Evolutionary conservation across 768 basidiomycete genomes (phyloP).

Genomic region (Tylopilus subfusipes): DNA sequence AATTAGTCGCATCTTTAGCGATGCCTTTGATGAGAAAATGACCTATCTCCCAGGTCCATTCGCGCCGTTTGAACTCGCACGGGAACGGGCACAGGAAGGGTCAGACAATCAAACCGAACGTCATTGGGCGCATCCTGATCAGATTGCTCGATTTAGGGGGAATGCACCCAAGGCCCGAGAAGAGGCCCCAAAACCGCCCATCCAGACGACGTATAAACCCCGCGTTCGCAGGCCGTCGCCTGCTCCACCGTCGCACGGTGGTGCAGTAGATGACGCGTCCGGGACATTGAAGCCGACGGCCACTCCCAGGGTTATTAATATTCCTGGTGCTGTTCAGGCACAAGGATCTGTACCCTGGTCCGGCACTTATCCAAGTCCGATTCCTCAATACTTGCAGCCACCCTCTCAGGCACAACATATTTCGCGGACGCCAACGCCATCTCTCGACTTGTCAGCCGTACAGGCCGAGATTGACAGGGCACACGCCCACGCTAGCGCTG

Average conservation of each 20-base stretch:
- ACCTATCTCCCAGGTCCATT: slow-evolving; percentile 67
- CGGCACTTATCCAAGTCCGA: slow-evolving; percentile 13
- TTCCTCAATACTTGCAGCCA: slow-evolving; percentile 32
- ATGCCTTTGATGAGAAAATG: slow-evolving; percentile 72
- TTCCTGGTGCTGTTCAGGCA: slow-evolving; percentile 47
- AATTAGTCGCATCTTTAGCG: slow-evolving; percentile 82
- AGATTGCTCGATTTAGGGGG: slow-evolving; percentile 32
- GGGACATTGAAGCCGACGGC: slow-evolving; percentile 1
- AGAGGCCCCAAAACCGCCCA: slow-evolving; percentile 24
- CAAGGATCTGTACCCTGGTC: slow-evolving; percentile 47
- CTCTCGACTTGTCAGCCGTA: slow-evolving; percentile 63
- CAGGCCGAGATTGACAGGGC: slow-evolving; percentile 78
- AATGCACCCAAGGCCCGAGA: slow-evolving; percentile 31
- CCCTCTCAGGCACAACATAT: slow-evolving; percentile 51
- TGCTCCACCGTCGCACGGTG: slow-evolving; percentile 25
- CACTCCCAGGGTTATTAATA: slow-evolving; percentile 15
- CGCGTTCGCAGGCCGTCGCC: slow-evolving; percentile 59
- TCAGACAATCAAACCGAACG: slow-evolving; percentile 31
- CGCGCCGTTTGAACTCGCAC: slow-evolving; percentile 60
- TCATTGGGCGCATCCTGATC: slow-evolving; percentile 43
- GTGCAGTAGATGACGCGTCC: slow-evolving; percentile 48
- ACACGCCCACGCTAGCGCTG: slow-evolving; percentile 67
- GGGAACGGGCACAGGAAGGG: slow-evolving; percentile 44
- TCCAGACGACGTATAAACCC: slow-evolving; percentile 71
- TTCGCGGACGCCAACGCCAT: slow-evolving; percentile 69